Base-by-base conservation (phyloP, 768 basidiomycete genomes). In the Myochromella boudieri region DNA sequence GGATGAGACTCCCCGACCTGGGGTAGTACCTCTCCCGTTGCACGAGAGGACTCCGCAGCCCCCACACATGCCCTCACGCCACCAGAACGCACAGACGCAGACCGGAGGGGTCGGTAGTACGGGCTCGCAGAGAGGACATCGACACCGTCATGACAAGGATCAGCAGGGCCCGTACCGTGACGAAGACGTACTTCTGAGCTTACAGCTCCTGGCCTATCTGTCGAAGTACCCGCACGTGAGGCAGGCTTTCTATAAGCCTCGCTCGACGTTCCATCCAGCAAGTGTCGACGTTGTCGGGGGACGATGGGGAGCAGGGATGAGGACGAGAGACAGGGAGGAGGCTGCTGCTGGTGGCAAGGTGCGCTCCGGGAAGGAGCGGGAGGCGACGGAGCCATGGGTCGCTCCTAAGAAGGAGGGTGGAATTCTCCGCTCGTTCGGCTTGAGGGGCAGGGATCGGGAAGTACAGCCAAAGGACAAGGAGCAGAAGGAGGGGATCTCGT, bases 221-320 rank as follows among this genome's bases (percentile, higher is more conserved):
- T 92, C 88, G 69, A 98, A 99, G 66, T 98, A 99, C 62, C 94
- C 97, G 1, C 95, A 98, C 63, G 95, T 98, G 3, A 76, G 97
- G 8, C 86, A 94, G 59, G 91, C 94, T 5, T 98, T 99, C 62
- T 97, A 98, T 64, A 91, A 92, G 62, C 85, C 83, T 1, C 77
- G 90, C 1, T 68, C 73, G n/a, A 80, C 82, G n/a, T 91, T 91
- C 64, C 88, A 90, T 57, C 88, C 88, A 0, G 88, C 86, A 7
- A 81, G 80, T 22, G 71, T 77, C 5, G 69, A 68, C 37, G 56
- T 76, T 12, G 59, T 67, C 8, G 57, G 63, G 6, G 63, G 62
- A 10, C 59, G 69, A 22, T 66, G 15, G 68, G 61, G 49, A 58
- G 39, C 2, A 51, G 31, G 27, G 55, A 60, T 37, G 37, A 65